Conservation (phyloP, 1,139 yeast genomes). For the Pichia sp. region DNA sequence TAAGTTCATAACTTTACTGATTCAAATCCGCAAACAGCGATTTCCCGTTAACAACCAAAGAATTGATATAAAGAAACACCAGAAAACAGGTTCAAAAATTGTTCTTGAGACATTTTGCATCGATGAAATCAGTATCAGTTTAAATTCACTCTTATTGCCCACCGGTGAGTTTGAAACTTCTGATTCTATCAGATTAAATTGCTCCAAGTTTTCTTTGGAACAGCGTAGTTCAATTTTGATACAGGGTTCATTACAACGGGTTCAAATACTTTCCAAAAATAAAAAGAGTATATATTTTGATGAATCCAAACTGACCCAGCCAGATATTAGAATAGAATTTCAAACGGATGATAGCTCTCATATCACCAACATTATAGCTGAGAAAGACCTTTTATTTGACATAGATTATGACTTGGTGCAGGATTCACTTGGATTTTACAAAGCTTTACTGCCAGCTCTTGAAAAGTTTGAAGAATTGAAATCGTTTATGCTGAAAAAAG, state of each 20-base stretch:
- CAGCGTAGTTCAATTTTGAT: conserved; percentile 34
- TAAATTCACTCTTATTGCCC: conserved; percentile 36
- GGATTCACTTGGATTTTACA: background rate
- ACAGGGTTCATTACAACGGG: conserved; percentile 39
- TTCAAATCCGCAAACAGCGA: conserved; percentile 11
- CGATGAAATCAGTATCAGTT: conserved; percentile 30
- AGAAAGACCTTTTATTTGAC: conserved; percentile 34
- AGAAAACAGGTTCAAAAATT: conserved; percentile 2
- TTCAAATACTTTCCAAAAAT: conserved; percentile 25
- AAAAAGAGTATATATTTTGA: conserved; percentile 19
- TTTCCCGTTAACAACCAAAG: background rate
- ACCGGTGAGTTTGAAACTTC: conserved; percentile 34
- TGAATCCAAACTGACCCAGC: conserved; percentile 24
- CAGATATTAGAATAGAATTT: conserved; percentile 49
- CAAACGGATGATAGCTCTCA: conserved; percentile 23
- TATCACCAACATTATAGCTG: conserved; percentile 33
- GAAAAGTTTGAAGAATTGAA: conserved; percentile 3
- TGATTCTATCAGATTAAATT: conserved; percentile 26
- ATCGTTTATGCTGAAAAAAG: background rate
- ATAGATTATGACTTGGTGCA: conserved; percentile 22
- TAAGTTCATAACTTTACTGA: conserved; percentile 14
- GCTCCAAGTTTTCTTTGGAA: conserved; percentile 31
- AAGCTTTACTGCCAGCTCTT: background rate
- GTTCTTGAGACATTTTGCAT: conserved; percentile 32
- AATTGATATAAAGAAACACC: background rate